Conservation (phyloP, 495 filamentous ascomycete species). For the Podospora bellae-mahoneyi region DNA sequence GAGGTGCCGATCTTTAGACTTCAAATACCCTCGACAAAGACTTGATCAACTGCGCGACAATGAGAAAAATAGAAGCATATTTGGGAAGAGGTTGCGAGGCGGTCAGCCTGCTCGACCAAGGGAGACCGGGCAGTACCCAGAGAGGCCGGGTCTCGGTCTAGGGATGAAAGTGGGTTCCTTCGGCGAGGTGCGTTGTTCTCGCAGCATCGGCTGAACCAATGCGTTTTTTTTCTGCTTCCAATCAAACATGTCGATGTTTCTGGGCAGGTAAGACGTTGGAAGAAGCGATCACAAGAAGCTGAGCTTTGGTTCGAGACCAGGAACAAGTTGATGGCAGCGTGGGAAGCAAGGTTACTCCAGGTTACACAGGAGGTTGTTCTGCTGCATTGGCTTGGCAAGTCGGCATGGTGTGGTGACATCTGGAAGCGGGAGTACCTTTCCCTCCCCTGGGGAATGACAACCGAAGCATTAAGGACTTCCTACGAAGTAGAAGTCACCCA, state of each 20-base stretch:
- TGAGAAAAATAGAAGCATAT: conserved; percentile 3
- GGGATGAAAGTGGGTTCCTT: conserved; percentile 1
- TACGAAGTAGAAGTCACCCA: neutral
- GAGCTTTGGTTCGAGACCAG: conserved; percentile 2
- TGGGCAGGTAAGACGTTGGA: neutral
- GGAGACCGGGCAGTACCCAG: neutral
- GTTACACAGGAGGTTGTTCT: neutral
- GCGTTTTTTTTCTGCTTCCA: neutral
- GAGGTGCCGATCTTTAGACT: neutral
- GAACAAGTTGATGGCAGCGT: neutral
- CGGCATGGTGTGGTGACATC: neutral
- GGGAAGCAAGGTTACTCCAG: neutral
- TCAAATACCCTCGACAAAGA: neutral
- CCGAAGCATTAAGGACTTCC: neutral
- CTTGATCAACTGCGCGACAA: neutral
- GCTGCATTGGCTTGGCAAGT: neutral
- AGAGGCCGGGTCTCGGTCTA: neutral
- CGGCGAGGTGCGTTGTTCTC: neutral
- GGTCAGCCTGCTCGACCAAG: neutral
- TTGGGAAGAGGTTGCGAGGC: conserved; percentile 1
- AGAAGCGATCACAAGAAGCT: conserved; percentile 1
- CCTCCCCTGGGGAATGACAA: neutral
- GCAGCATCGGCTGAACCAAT: conserved; percentile 1
- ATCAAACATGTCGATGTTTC: neutral
- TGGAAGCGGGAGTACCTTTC: neutral